Conservation (phyloP, 805 yeast genomes). For the Metschnikowia gelsemii region DNA sequence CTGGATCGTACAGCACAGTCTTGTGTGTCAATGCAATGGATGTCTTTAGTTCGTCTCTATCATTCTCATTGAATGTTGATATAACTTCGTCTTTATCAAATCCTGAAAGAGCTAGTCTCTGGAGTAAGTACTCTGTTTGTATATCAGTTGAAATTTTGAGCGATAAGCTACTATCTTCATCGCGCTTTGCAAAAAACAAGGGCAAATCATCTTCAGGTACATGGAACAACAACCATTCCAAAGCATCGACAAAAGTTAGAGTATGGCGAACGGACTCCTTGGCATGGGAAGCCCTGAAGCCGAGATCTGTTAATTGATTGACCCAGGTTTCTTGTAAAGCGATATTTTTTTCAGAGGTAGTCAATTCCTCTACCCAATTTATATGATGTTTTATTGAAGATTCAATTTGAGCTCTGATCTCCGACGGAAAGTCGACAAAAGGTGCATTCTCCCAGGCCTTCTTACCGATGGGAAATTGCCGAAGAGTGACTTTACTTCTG, state of each 20-base stretch:
- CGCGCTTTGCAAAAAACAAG: constrained; percentile 52
- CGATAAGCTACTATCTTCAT: constrained; percentile 56
- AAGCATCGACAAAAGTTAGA: constrained; percentile 46
- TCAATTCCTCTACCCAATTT: constrained; percentile 45
- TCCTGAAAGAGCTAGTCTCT: constrained; percentile 65
- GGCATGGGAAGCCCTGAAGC: constrained; percentile 70
- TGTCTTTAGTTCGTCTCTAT: constrained; percentile 49
- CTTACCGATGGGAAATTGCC: constrained; percentile 36
- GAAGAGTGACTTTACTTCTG: constrained; percentile 3
- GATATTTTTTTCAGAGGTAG: not conserved
- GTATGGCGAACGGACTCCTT: constrained; percentile 68
- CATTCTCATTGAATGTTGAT: constrained; percentile 41
- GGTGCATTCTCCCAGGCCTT: constrained; percentile 74
- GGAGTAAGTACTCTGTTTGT: constrained; percentile 55
- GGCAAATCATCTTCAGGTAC: constrained; percentile 96
- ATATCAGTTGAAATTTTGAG: constrained; percentile 57
- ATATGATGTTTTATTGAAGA: constrained; percentile 55
- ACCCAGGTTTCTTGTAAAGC: constrained; percentile 12
- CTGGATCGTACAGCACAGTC: constrained; percentile 8
- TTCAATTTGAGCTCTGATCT: constrained; percentile 63
- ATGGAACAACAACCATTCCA: constrained; percentile 81
- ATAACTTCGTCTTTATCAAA: constrained; percentile 64
- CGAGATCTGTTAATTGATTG: constrained; percentile 27
- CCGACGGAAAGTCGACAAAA: constrained; percentile 64
- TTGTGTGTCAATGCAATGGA: constrained; percentile 49